Base-by-base conservation (phyloP, 306 rosid genomes). In the Begonia loranthoides region DNA sequence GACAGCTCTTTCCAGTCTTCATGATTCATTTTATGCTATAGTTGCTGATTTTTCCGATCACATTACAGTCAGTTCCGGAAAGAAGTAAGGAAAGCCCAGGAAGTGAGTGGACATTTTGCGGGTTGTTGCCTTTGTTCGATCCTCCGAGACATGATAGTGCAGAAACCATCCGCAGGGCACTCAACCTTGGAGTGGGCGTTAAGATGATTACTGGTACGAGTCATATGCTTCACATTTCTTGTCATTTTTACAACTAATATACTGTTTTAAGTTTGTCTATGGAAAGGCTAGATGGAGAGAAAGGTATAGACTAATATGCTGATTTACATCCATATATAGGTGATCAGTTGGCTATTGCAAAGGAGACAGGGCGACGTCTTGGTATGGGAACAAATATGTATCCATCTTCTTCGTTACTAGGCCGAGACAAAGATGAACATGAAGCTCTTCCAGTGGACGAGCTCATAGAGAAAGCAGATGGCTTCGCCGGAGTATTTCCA, bases 371-470 rank as follows among this genome's bases (percentile, higher is more conserved):
- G 9, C 63, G 93, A 63, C 66, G 95, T 66, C 95, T 86, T 64
- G 95, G 95, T 45, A 86, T 86, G 95, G 95, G 95, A 45, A 86
- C 95, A 66, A 86, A 86, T 62, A 86, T 86, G 95, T 86, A 86
- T 59, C 95, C 95, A 24, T 86, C 95, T 41, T 82, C 95, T 49
- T 82, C 95, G 48, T 73, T 86, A 71, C 67, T 86, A 16, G 81
- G 78, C 6, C 93, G 69, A 13, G 43, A 76, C 14, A 74, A 61
- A 69, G 83, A 82, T 39, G 87, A 77, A 60, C 14, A 70, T 41
- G 95, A 82, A 73, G 87, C 81, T 55, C 81, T 86, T 24, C 88
- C 95, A 9, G 81, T 79, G 40, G 83, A 81, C 34, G 93, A 86
- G 68, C 80, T 86, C 62, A 77, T 86, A 55, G 95, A 86, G 66